Evolutionary conservation across 495 filamentous ascomycete species (phyloP).

Genomic region (Umbilicaria muhlenbergii): DNA sequence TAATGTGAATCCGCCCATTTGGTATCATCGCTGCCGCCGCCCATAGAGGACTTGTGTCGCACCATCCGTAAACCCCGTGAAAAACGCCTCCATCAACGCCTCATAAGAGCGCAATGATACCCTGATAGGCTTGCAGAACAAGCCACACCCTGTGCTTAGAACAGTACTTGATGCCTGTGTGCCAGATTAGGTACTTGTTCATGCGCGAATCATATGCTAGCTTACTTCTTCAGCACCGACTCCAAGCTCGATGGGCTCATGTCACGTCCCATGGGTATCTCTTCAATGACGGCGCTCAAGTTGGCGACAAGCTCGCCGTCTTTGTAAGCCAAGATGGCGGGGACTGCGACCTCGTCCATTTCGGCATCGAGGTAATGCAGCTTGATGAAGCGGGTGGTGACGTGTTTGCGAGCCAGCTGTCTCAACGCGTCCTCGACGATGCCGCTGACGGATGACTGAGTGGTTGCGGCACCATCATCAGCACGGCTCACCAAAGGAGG

Average conservation of each 20-base stretch:
- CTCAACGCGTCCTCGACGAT: slow-evolving; percentile 63
- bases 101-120: too few species aligned
- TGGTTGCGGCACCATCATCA: background rate
- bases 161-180: too few species aligned
- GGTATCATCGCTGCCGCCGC: too few species aligned
- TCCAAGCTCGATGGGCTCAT: slow-evolving; percentile 46
- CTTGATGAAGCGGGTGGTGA: slow-evolving; percentile 70
- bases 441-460: slow-evolving; percentile 55
- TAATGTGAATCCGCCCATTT: too few species aligned
- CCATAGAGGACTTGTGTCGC: too few species aligned
- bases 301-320: slow-evolving; percentile 83
- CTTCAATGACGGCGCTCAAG: slow-evolving; percentile 68
- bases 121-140: too few species aligned
- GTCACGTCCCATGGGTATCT: slow-evolving; percentile 55
- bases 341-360: slow-evolving; percentile 80
- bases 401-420: slow-evolving; percentile 52
- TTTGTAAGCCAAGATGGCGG: slow-evolving; percentile 78
- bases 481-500: background rate
- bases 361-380: slow-evolving; percentile 87
- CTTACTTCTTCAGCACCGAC: slow-evolving; percentile 42
- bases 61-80: too few species aligned
- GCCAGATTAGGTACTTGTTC: too few species aligned
- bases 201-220: background rate
- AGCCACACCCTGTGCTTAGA: too few species aligned
- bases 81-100: too few species aligned